Evolutionary conservation across 192 early-diverging fungal genomes (phyloP), one percentile per base, ranked within the genome.

Genomic region (Coemansia sp.): DNA sequence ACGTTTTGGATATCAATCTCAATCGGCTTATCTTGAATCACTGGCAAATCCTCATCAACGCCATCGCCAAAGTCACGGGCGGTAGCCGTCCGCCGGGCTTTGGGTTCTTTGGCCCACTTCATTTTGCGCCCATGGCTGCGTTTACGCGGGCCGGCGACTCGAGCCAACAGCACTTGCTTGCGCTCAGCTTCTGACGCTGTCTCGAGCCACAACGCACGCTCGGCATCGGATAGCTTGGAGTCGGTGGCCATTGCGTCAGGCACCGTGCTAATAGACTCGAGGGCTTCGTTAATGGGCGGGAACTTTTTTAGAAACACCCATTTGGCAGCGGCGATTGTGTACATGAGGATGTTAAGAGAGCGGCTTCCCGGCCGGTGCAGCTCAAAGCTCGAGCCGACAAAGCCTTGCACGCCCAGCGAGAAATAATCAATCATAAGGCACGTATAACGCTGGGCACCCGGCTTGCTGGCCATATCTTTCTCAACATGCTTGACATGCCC

Each of bases 1-100:
- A 90, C 87, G 60, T 90, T 90, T 59, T 88, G 86, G n/a, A 89
- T 75, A 65, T 88, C 81, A 54, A 90, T 77, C 57, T 90, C 89
- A 55, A 90, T 87, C 3, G 87, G 86, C 56, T 88, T 78, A 53
- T 76, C 77, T 20, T 79, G 71, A 26, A 88, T 71, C 37, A 79
- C 76, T 1, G 87, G 83, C 16, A 85, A 64, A 19, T 75, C 37
- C 4, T 71, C 53, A 5, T 74, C 64, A 9, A 62, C 58, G 56
- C 62, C 66, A 27, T 75, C 73, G 60, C 64, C 76, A 62, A 73
- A 69, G 61, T 79, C 76, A 13, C 61, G 57, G 7, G 78, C 74
- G 20, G 60, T 81, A 3, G 59, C 61, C 3, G 61, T 77, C 24
- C 60, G 61, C 57, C 58, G 59, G 8, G 69, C 73, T 61, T 69